Percentiles rank a stretch among this genome's conserved stretches.
phyloP scores from a whole-genome alignment of 176 grass and related monocot genomes.

The Echinochloa phyllopogon region DNA sequence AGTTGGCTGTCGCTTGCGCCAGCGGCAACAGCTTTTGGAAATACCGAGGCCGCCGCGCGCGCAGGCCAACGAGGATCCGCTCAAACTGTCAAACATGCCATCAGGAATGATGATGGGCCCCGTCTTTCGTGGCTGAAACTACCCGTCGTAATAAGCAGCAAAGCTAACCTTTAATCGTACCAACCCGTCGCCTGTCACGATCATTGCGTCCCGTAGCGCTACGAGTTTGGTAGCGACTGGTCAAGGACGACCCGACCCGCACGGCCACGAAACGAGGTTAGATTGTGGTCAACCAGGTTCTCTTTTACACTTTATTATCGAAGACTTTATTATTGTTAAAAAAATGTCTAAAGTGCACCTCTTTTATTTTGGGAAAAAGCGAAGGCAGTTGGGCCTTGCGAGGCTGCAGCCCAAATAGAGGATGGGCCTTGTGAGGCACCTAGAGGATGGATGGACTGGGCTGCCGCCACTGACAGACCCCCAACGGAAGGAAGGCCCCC shows the following conservation, averaged over 20 bases:
- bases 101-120: not conserved
- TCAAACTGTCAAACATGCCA: not conserved
- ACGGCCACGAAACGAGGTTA: not conserved
- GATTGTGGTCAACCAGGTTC: not conserved
- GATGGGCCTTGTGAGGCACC: not conserved
- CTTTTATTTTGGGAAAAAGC: not conserved
- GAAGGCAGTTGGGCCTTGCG: not conserved
- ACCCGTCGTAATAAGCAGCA: constrained; percentile 16
- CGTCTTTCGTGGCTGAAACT: constrained; percentile 2
- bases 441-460: not conserved
- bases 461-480: too few relatives aligned
- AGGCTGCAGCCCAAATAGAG: not conserved
- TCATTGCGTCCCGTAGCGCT: not conserved
- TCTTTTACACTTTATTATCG: not conserved
- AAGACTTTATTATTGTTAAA: not conserved
- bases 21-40: constrained; percentile 17
- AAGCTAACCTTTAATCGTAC: not conserved
- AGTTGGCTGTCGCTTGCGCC: constrained; percentile 42
- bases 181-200: not conserved
- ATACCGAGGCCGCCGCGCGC: not conserved
- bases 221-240: not conserved
- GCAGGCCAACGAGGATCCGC: not conserved
- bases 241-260: not conserved
- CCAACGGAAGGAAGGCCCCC: not conserved
- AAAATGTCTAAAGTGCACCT: not conserved